Evolutionary conservation across 164 flowering plant species (phyloP).

Genomic region (Macadamia integrifolia): DNA sequence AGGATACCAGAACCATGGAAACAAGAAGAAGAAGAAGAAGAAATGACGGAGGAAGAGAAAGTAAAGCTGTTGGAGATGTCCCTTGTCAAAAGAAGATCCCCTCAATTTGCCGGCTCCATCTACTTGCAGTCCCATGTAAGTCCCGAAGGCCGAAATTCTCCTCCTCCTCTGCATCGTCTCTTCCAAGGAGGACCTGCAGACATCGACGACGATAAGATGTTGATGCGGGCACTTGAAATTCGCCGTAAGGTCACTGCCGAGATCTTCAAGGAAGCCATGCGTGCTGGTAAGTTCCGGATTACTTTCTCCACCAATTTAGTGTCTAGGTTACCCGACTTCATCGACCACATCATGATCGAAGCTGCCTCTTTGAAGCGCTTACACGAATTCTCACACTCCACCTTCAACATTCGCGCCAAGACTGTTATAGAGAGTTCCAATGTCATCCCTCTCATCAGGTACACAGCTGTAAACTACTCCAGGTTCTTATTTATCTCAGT

Average conservation of each 20-base stretch:
- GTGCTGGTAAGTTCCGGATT: conserved; percentile 64
- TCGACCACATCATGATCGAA: conserved; percentile 72
- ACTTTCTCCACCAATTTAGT: conserved; percentile 63
- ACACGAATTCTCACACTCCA: conserved; percentile 44
- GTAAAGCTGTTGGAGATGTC: conserved; percentile 35
- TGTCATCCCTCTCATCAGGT: conserved; percentile 79
- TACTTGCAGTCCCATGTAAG: conserved; percentile 27
- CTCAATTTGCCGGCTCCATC: conserved; percentile 71
- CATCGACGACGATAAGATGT: conserved; percentile 38
- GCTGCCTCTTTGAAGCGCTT: conserved; percentile 66
- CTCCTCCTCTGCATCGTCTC: conserved; percentile 28
- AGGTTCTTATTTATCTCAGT: background rate
- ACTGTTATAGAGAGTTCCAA: conserved; percentile 45
- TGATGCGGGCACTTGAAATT: conserved; percentile 62
- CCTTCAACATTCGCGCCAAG: conserved; percentile 63
- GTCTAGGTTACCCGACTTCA: conserved; percentile 37
- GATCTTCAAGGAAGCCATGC: conserved; percentile 55
- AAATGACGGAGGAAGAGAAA: conserved; percentile 26
- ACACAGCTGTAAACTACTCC: background rate
- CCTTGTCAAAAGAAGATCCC: conserved; percentile 39
- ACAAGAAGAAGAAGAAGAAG: conserved; percentile 3
- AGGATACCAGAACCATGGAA: background rate
- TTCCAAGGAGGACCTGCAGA: conserved; percentile 16
- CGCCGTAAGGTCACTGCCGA: conserved; percentile 61
- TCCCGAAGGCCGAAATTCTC: conserved; percentile 18